Evolutionary conservation across 352 stramenopile genomes (phyloP).

Genomic region (Globisporangium takayamanum): DNA sequence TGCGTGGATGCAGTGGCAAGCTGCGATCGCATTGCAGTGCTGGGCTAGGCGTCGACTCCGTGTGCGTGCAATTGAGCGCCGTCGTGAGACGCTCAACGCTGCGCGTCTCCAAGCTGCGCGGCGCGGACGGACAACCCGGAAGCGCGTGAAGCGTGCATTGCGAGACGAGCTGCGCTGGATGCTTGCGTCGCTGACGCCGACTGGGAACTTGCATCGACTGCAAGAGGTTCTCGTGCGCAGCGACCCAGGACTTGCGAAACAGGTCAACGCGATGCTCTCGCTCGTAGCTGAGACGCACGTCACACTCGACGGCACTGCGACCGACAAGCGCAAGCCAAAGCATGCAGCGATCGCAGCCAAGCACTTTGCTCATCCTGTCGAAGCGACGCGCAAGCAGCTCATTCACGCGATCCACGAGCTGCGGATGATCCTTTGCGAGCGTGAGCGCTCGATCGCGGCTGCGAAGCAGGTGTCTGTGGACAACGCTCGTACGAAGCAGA

Average conservation of each 20-base stretch:
- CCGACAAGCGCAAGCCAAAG: constrained; percentile 19
- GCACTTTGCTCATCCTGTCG: constrained; percentile 23
- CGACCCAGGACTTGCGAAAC: constrained; percentile 23
- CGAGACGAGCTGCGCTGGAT: constrained; percentile 35
- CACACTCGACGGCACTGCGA: constrained; percentile 18
- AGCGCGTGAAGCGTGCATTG: constrained; percentile 33
- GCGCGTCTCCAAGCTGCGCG: constrained; percentile 39
- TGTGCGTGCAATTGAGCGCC: constrained; percentile 11
- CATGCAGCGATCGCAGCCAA: constrained; percentile 28
- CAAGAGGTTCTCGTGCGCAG: constrained; percentile 31
- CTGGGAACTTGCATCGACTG: constrained; percentile 51
- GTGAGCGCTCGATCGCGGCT: constrained; percentile 21
- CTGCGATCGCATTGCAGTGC: constrained; percentile 28
- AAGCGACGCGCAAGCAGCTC: constrained; percentile 38
- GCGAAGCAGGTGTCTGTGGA: constrained; percentile 26
- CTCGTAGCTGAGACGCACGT: constrained; percentile 56
- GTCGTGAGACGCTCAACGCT: constrained; percentile 19
- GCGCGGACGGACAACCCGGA: constrained; percentile 28
- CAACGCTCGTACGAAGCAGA: constrained; percentile 14
- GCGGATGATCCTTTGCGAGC: constrained; percentile 20
- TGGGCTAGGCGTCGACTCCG: constrained; percentile 23
- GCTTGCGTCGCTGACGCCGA: constrained; percentile 43
- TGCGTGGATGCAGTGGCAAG: constrained; percentile 31
- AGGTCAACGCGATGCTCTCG: constrained; percentile 42
- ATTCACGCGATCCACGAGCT: constrained; percentile 45